Base-by-base conservation (phyloP, 768 basidiomycete genomes). In the Rhodotorula graminis region DNA sequence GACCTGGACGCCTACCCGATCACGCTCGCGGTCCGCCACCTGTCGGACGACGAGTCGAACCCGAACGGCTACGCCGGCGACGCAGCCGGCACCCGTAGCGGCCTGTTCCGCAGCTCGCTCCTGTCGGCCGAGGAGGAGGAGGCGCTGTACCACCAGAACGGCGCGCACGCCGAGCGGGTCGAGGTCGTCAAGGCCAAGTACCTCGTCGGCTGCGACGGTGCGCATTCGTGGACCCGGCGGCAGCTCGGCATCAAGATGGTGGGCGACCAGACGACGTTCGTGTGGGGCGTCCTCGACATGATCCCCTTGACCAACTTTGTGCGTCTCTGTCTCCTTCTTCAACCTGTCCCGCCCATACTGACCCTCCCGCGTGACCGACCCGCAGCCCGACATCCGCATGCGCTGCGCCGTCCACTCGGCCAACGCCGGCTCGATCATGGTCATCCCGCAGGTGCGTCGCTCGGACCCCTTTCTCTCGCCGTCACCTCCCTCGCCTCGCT, bases 261-360 rank as follows among this genome's bases (percentile, higher is more conserved):
- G 70, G 91, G 91, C 12, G 89, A 91, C 79, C 88, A 89, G 71
- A 84, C 79, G 7, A 88, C 91, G 65, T 88, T 85, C 69, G 84
- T 92, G 29, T 93, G 91, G 91, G 91, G 91, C 6, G 91, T 92
- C 7, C 81, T 91, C 29, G 91, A 91, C 80, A 82, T 86, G 62
- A 77, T 86, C 37, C 88, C 88, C 0, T 84, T 87, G n/a, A 90
- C 89, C 2, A 83, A 90, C 77, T 90, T 91, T 71, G 67, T 69
- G 27, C 52, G 61, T 9, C 37, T 37, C 37, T n/a, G n/a, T 37
- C 31, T 21, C 1, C 16, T 27, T 18, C 46, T 4, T n/a, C n/a
- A n/a, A n/a, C n/a, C n/a, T n/a, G n/a, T n/a, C n/a, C n/a, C n/a
- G n/a, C n/a, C n/a, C n/a, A n/a, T n/a, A n/a, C n/a, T n/a, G n/a